Percentiles rank a stretch among this genome's conserved stretches.
These are phyloP conservation scores for Nannochloropsis granulata DNA, from an alignment of 108 stramenopile species.

Conservation along the genomic window DNA sequence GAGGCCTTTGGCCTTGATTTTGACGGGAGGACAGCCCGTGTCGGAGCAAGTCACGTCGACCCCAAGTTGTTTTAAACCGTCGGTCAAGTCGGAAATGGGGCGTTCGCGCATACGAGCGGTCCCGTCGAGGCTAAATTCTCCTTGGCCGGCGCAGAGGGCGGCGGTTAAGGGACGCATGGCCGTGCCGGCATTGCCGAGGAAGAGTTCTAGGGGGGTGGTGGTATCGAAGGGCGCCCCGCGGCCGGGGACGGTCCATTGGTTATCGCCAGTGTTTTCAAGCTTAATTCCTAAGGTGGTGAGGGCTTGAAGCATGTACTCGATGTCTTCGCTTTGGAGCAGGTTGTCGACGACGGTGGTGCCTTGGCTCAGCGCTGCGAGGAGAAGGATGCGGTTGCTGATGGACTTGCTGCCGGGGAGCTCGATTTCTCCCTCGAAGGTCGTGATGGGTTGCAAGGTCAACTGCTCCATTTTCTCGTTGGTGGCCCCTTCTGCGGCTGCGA, in stretches of 20 bases:
- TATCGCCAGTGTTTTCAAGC: conserved; percentile 41
- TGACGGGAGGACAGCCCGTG: conserved; percentile 80
- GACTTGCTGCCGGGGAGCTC: conserved; percentile 86
- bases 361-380: conserved; percentile 34
- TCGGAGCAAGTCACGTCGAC: conserved; percentile 72
- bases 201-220: conserved; percentile 47
- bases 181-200: conserved; percentile 85
- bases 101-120: conserved; percentile 88
- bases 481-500: too few species aligned
- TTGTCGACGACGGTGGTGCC: conserved; percentile 45
- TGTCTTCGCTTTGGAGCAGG: conserved; percentile 83
- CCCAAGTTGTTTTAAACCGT: conserved; percentile 72
- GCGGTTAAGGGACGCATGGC: conserved; percentile 89
- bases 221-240: conserved; percentile 62
- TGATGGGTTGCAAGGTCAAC: conserved; percentile 25
- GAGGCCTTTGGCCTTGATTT: conserved; percentile 42
- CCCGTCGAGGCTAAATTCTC: conserved; percentile 81
- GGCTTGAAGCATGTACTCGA: conserved; percentile 85
- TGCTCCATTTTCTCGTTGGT: conserved; percentile 6
- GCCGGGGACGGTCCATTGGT: conserved; percentile 52
- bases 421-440: conserved; percentile 49
- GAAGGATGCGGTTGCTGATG: conserved; percentile 54
- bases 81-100: conserved; percentile 80
- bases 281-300: conserved; percentile 62
- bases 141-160: conserved; percentile 57